phyloP scores from a whole-genome alignment of 1,284 basidiomycete genomes.

The Ganoderma boninense region DNA sequence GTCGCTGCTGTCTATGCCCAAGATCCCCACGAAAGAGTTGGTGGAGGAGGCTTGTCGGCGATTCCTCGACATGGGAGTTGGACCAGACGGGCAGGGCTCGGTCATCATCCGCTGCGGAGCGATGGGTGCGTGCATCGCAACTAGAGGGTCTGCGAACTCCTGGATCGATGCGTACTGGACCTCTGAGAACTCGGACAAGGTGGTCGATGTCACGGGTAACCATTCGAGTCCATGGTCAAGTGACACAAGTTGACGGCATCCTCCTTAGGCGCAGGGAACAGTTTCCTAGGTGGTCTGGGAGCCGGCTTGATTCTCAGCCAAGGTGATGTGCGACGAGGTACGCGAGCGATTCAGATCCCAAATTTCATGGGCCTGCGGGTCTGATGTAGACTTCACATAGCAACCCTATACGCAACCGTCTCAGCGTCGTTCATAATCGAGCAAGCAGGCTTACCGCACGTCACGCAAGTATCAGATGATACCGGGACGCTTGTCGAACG shows the following conservation, averaged over 20 bases:
- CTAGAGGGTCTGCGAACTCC: conserved; percentile 29
- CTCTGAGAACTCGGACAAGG: conserved; percentile 51
- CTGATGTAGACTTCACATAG: conserved; percentile 48
- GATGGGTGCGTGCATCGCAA: conserved; percentile 77
- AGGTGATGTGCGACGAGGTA: conserved; percentile 74
- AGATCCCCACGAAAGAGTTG: conserved; percentile 54
- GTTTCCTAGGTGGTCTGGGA: conserved; percentile 85
- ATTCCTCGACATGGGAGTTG: conserved; percentile 68
- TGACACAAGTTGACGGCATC: background rate
- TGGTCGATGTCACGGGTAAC: conserved; percentile 87
- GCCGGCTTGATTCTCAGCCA: conserved; percentile 71
- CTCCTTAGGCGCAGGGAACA: conserved; percentile 82
- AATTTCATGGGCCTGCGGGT: background rate
- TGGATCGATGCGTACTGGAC: conserved; percentile 88
- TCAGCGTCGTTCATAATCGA: conserved; percentile 88
- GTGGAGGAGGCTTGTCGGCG: conserved; percentile 69
- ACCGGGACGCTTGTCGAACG: conserved; percentile 44
- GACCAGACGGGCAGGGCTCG: conserved; percentile 54
- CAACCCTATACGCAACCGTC: conserved; percentile 75
- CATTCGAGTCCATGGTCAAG: background rate
- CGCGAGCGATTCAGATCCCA: conserved; percentile 26
- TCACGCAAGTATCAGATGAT: conserved; percentile 38
- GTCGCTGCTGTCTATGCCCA: conserved; percentile 62
- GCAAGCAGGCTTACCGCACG: conserved; percentile 76
- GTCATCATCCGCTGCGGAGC: conserved; percentile 82